phyloP scores from a whole-genome alignment of 1,284 basidiomycete genomes.

The Singerocomus rubriflavus region DNA sequence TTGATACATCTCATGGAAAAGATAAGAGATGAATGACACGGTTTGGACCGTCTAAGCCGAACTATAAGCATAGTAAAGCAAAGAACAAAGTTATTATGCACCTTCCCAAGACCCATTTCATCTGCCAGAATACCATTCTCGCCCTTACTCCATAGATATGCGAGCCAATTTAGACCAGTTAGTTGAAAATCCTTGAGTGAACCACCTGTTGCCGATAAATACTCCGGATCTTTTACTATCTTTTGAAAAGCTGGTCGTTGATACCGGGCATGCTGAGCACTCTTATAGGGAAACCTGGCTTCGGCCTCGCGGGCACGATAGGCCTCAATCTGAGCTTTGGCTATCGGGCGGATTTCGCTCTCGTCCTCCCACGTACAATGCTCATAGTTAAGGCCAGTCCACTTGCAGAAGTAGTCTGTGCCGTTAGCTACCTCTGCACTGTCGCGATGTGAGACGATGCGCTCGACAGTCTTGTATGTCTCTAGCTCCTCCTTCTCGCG shows the following conservation, averaged over 20 bases:
- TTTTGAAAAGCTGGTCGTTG: conserved; percentile 82
- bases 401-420: conserved; percentile 96
- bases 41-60: conserved; percentile 84
- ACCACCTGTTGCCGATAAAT: conserved; percentile 76
- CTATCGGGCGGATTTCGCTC: conserved; percentile 76
- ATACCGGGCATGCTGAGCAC: conserved; percentile 64
- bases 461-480: conserved; percentile 89
- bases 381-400: conserved; percentile 92
- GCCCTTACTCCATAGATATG: conserved; percentile 92
- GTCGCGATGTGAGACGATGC: conserved; percentile 85
- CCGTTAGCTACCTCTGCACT: conserved; percentile 51
- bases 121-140: conserved; percentile 98
- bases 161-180: conserved; percentile 97
- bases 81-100: conserved; percentile 25
- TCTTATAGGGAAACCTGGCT: conserved; percentile 85
- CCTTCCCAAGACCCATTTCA: conserved; percentile 99
- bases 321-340: conserved; percentile 74
- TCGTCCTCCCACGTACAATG: conserved; percentile 95
- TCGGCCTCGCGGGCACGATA: conserved; percentile 80
- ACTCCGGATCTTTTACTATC: conserved; percentile 89
- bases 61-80: conserved; percentile 12
- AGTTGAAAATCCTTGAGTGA: conserved; percentile 97
- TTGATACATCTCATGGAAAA: conserved; percentile 91
- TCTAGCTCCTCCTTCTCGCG: conserved; percentile 89
- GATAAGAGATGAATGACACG: conserved; percentile 92